Evolutionary conservation across 2,329 filamentous ascomycete genomes (phyloP).

Genomic region (Graphilbum fragrans): DNA sequence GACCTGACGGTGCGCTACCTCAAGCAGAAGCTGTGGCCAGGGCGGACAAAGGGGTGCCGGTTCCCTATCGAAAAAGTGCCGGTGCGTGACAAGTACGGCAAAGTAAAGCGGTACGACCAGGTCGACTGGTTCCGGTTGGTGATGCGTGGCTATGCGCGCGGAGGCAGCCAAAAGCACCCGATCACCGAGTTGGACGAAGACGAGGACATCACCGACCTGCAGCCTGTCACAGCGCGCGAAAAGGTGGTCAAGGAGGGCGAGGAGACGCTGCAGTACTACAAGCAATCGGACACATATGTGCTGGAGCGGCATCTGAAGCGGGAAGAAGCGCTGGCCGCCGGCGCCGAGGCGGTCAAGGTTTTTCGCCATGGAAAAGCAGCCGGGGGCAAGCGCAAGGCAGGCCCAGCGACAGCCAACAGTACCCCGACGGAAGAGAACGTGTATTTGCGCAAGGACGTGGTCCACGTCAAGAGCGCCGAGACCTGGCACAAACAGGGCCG

Average conservation of each 20-base stretch:
- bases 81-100: constrained; percentile 64
- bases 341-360: constrained; percentile 55
- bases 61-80: constrained; percentile 71
- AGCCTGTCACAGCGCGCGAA: constrained; percentile 58
- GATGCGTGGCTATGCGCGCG: constrained; percentile 58
- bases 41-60: constrained; percentile 77
- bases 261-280: constrained; percentile 80
- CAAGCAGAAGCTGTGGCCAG: constrained; percentile 68
- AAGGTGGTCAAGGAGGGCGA: constrained; percentile 63
- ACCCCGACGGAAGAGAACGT: constrained; percentile 52
- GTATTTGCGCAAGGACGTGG: constrained; percentile 66
- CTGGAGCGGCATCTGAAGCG: constrained; percentile 78
- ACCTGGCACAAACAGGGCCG: constrained; percentile 97
- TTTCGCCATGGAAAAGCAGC: constrained; percentile 62
- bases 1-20: constrained; percentile 91
- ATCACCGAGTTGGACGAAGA: constrained; percentile 62
- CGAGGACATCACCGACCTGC: constrained; percentile 69
- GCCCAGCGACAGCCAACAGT: not conserved
- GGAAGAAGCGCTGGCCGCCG: constrained; percentile 72
- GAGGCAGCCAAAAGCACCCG: constrained; percentile 29
- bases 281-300: constrained; percentile 73
- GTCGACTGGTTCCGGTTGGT: constrained; percentile 75
- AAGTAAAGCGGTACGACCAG: constrained; percentile 62
- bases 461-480: constrained; percentile 79
- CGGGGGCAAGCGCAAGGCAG: not conserved